Evolutionary conservation across 2,329 filamentous ascomycete genomes (phyloP), one percentile per base, ranked within the genome.

Genomic region (Apiospora sp.): DNA sequence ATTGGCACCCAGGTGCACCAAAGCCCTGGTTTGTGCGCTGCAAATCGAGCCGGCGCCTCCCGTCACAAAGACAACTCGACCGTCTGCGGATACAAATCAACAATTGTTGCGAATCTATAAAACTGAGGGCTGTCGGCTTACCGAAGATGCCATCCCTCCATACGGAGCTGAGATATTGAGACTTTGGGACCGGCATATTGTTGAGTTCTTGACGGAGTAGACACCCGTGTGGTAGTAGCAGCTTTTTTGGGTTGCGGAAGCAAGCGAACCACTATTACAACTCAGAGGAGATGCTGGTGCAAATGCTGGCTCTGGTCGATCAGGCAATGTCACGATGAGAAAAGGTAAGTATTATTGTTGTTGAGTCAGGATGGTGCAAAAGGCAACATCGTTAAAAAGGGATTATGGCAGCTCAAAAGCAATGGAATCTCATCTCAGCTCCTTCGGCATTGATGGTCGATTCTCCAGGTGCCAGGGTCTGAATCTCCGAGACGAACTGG

Each of bases 1-100:
- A 78, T 98, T 92, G 64, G 95, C 96, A 71, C 96, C 96, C 10
- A 99, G 91, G 75, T 95, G 90, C 34, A 99, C 95, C 73, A 99
- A 87, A 4, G 96, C 96, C 75, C 95, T 90, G 44, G 97, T 96
- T 85, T 98, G 96, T 71, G 94, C 95, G 78, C 93, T 96, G 86
- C 96, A 98, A 80, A 99, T 98, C 37, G 93, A 92, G 71, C 96
- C 96, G 6, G 95, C 95, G 70, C 96, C 96, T 73, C 96, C 96
- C 4, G 96, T 99, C 79, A 97, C 97, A 84, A 98, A 98, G 77
- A 96, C 90, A 64, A 98, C 95, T 79, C 96, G 96, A 81, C 92
- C 91, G 75, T 92, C 94, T 97, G 78, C 16, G 22, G 41, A 43
- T 19, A 19, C 64, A 69, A n/a, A 71, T 49, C 68, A 73, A 74